Conservation (phyloP, 2,329 filamentous ascomycete genomes). For the Aspergillus novofumigatus region DNA sequence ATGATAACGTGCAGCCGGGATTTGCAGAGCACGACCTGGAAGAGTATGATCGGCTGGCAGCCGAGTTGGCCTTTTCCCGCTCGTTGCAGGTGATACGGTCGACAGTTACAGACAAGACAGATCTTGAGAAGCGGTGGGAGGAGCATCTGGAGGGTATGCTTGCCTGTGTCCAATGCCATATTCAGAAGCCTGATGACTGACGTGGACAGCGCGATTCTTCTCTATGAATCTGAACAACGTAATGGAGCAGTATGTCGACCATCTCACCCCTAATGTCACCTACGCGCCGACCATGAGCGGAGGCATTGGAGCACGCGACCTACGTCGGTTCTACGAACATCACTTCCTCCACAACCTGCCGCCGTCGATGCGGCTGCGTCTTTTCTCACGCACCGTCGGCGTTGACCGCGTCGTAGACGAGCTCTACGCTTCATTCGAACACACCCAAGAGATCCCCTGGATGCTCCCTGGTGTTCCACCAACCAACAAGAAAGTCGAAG, state of each 20-base stretch:
- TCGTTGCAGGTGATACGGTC: conserved; percentile 57
- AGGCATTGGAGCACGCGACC: conserved; percentile 38
- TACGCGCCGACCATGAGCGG: conserved; percentile 37
- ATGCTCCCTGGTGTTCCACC: conserved; percentile 56
- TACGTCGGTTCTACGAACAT: conserved; percentile 52
- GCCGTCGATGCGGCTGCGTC: conserved; percentile 48
- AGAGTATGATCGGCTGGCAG: conserved; percentile 61
- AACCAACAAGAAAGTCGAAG: conserved; percentile 54
- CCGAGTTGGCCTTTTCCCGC: conserved; percentile 66
- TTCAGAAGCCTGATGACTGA: not conserved
- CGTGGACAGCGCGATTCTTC: conserved; percentile 29
- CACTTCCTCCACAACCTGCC: conserved; percentile 53
- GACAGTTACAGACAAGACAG: conserved; percentile 50
- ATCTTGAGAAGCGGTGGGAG: conserved; percentile 35
- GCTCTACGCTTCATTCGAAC: conserved; percentile 53
- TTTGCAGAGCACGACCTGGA: conserved; percentile 70
- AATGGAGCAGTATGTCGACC: conserved; percentile 28
- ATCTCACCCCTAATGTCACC: conserved; percentile 27
- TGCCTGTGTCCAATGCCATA: not conserved
- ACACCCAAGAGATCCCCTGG: conserved; percentile 55
- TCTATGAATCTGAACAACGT: conserved; percentile 25
- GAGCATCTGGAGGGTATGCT: conserved; percentile 33
- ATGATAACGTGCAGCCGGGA: conserved; percentile 55
- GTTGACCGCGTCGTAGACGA: conserved; percentile 60
- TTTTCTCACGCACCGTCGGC: conserved; percentile 56